Base-by-base conservation (phyloP, 2,329 filamentous ascomycete species). In the Torrubiella hemipterigena region DNA sequence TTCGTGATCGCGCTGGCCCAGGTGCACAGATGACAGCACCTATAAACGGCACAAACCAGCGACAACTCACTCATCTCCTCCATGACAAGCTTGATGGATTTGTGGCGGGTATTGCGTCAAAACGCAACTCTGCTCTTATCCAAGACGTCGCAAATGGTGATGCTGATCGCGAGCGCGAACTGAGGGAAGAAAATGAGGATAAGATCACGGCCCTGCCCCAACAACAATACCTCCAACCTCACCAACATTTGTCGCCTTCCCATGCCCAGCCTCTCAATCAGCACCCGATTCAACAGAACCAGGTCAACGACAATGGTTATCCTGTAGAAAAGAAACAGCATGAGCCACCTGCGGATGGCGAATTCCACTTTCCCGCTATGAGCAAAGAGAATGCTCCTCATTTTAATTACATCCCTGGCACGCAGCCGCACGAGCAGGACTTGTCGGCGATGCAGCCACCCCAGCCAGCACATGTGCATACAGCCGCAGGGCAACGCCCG, bases 61-160 rank as follows among this genome's bases (percentile, higher is more conserved):
- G 78, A 46, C 79, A 78, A 4, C 65, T 89, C 34, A 85, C 79
- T 44, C 77, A 78, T 43, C 61, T 78, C 44, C 77, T 93, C 43
- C 82, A 93, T 50, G 84, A 93, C 55, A 85, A 81, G 52, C 73
- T 94, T 34, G 86, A 93, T 52, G 81, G 82, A 14, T 85, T 87
- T 34, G 83, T 94, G 23, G 81, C 87, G 17, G 83, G 81, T 27
- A 84, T 93, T 34, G 86, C 83, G 4, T 81, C 80, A 31, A 91
- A 93, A 51, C 75, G 86, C 33, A 86, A 86, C 59, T 93, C 84
- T 5, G 79, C 82, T 3, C 60, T 87, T 27, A 93, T 94, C 38
- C 70, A 77, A 40, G 77, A 85, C 36, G 85, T 89, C 58, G 83
- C 86, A 1, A 73, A 75, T 38, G 83, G 82, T 13, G 80, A 94